Percentiles rank a stretch among this genome's conserved stretches.
These are phyloP conservation scores for Sonneratia caseolaris DNA, from an alignment of 345 rosid species.

Conservation along the genomic window DNA sequence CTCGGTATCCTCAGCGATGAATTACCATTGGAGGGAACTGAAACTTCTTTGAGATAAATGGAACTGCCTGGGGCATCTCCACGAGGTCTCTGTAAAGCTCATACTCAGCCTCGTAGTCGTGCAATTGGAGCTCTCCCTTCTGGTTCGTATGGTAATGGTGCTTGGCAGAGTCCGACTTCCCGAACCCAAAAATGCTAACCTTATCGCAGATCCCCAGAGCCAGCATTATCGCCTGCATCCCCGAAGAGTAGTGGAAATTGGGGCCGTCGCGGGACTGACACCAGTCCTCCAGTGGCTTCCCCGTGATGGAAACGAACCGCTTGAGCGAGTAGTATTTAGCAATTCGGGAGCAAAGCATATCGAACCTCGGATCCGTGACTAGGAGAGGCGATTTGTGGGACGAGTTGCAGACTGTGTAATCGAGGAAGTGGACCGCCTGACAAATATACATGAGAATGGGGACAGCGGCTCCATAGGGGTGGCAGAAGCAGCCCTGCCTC, in stretches of 20 bases:
- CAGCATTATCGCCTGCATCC: conserved; percentile 83
- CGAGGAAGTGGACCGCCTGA: conserved; percentile 77
- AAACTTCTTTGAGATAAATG: conserved; percentile 55
- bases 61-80: conserved; percentile 44
- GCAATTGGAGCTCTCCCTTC: conserved; percentile 67
- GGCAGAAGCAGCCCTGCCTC: conserved; percentile 62
- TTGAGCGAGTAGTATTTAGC: conserved; percentile 78
- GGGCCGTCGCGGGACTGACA: conserved; percentile 52
- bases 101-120: conserved; percentile 85
- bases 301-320: conserved; percentile 41
- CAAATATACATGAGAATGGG: conserved; percentile 81
- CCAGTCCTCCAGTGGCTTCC: conserved; percentile 53
- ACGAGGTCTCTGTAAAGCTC: conserved; percentile 52
- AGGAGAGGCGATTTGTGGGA: conserved; percentile 49
- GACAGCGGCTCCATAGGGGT: conserved; percentile 62
- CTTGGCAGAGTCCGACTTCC: conserved; percentile 53
- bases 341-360: conserved; percentile 57
- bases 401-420: conserved; percentile 55
- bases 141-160: conserved; percentile 91
- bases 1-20: conserved; percentile 29
- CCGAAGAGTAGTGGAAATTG: conserved; percentile 88
- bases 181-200: conserved; percentile 86
- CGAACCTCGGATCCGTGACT: conserved; percentile 77
- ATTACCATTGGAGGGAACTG: conserved; percentile 56
- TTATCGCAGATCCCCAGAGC: conserved; percentile 65